Base-by-base conservation (phyloP, 2,329 filamentous ascomycete species). In the Aspergillus pseudotamarii region DNA sequence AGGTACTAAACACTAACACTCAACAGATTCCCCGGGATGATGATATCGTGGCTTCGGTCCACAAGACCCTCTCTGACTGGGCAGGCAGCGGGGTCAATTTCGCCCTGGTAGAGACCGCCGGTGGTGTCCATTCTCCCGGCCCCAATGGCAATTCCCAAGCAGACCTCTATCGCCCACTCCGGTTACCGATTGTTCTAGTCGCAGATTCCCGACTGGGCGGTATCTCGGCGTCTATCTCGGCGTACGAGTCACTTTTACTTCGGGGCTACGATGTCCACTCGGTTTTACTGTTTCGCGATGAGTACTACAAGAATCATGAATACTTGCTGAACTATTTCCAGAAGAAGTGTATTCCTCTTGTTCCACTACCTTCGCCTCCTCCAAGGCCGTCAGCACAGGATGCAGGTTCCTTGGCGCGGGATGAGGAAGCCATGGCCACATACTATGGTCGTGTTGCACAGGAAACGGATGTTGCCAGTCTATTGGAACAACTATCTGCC, bases 61-160 rank as follows among this genome's bases (percentile, higher is more conserved):
- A 83, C 55, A 72, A 78, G 41, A 77, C 80, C 6, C 73, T 83
- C 23, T 72, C 76, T 23, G 66, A 68, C 57, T 75, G 77, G 68
- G 72, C 81, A 32, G 68, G 61, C 60, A 71, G 63, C 54, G 72
- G 71, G 57, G 68, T 80, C 53, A 85, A 85, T n/a, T 87, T 89
- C 76, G 79, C 91, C 1, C 84, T 96, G 54, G 81, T 95, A 53
- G 92, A 96, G 75, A 95, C 92, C 1, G 92, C 92, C 1, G 92
- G 92, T 0, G 92, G 92, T 0, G 90, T 94, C 0, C 88, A 94
- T 65, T 94, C 91, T 0, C 92, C 92, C 0, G 86, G 86, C 0
- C 92, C 92, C 0, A 91, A 90, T 41, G 91, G 91, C 11, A 90
- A 84, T 1, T 88, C 90, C 0, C 92, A 96, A 72, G 91, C 89